Percentiles rank a stretch among this genome's conserved stretches.
Evolutionary conservation across 148 eudicot genomes (phyloP).

Genomic region (Chenopodium quinoa): DNA sequence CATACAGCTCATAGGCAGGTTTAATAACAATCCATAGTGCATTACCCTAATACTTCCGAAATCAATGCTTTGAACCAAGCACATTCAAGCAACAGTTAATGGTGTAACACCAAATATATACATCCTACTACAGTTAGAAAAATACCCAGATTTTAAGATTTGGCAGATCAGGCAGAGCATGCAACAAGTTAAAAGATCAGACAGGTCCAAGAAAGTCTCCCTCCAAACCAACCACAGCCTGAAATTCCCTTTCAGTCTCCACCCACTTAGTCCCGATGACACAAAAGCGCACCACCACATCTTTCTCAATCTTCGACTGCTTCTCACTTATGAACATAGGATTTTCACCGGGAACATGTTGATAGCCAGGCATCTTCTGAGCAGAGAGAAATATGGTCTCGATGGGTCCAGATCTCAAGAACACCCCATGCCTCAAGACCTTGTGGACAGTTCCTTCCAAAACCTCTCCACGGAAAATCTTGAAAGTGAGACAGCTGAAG

Average conservation of each 20-base stretch:
- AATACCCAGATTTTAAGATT: neutral
- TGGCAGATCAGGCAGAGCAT: neutral
- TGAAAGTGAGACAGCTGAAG: conserved; percentile 60
- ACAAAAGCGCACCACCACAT: conserved; percentile 41
- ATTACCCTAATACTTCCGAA: neutral
- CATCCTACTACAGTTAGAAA: conserved; percentile 18
- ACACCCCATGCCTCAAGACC: conserved; percentile 64
- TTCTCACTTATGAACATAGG: conserved; percentile 61
- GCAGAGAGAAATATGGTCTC: conserved; percentile 58
- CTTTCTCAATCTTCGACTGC: conserved; percentile 60
- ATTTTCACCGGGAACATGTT: conserved; percentile 60
- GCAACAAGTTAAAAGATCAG: conserved; percentile 18
- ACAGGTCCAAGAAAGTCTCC: conserved; percentile 66
- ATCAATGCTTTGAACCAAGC: neutral
- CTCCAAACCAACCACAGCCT: conserved; percentile 62
- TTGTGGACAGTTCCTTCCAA: conserved; percentile 62
- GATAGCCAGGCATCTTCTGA: conserved; percentile 68
- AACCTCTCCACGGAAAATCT: conserved; percentile 55
- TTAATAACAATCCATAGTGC: neutral
- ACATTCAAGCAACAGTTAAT: neutral
- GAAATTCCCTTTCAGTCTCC: conserved; percentile 58
- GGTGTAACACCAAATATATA: conserved; percentile 1
- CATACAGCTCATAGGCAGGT: no score
- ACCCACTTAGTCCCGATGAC: conserved; percentile 56
- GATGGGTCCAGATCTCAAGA: conserved; percentile 62